Conservation (phyloP, 2,329 filamentous ascomycete genomes). For the Cordyceps militaris region DNA sequence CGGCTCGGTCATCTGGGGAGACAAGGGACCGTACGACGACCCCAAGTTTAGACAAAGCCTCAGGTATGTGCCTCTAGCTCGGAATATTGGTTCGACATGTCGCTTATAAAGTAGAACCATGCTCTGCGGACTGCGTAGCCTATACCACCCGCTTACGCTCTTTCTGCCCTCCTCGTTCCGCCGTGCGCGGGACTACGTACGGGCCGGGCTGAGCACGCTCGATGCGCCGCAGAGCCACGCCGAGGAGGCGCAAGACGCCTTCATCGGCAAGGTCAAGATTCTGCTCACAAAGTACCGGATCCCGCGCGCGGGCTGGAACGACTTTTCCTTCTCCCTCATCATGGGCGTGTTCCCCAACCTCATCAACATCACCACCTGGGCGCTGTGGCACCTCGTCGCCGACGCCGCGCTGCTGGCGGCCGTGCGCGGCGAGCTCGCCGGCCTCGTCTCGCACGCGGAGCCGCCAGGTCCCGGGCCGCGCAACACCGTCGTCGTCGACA, state of each 20-base stretch:
- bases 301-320: constrained; percentile 4
- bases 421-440: neutral
- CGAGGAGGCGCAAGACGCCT: neutral
- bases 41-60: constrained; percentile 2
- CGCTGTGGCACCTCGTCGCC: constrained; percentile 9
- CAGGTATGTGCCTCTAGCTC: neutral
- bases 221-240: neutral
- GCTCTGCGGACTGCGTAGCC: neutral
- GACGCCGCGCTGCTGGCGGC: constrained; percentile 1
- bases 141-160: constrained; percentile 3
- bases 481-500: neutral
- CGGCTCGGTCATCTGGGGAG: constrained; percentile 7
- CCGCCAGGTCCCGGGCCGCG: neutral
- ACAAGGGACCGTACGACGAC: constrained; percentile 5
- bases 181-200: constrained; percentile 3
- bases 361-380: constrained; percentile 9
- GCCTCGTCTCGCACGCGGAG: neutral
- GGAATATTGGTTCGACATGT: too few species aligned
- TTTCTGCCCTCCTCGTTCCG: neutral
- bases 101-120: neutral
- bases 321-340: constrained; percentile 11
- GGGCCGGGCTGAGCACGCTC: constrained; percentile 1
- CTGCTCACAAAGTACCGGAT: constrained; percentile 2
- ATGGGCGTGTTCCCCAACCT: constrained; percentile 10
- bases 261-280: constrained; percentile 6